Evolutionary conservation across 148 eudicot genomes (phyloP), one percentile per base, ranked within the genome.

Genomic region (Vaccinium vitisidaea): DNA sequence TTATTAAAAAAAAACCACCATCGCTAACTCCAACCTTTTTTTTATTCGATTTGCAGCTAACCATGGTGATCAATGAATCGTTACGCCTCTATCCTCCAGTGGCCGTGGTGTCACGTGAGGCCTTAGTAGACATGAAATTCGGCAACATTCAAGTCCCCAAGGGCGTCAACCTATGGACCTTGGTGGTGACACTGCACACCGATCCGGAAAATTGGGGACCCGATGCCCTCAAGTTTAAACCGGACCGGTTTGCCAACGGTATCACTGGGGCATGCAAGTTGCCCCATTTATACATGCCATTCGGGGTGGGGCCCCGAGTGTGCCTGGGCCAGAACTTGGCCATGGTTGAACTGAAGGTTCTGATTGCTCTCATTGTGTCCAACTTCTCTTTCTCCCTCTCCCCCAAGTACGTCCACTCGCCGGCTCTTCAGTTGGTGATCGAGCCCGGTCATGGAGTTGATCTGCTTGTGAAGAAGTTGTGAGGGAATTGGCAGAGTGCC

Each of bases 21-120:
- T 59, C 10, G 19, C 65, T 53, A 9, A 13, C 55, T 50, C 9
- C 2, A 11, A 2, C 16, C 16, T 48, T 11, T 48, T 48, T 48
- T 48, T 18, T 16, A 8, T 30, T 2, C 21, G 48, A 12, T 53
- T 52, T 76, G 58, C 81, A 59, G 85, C 55, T 76, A 18, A 39
- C 85, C 0, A 84, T 84, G 85, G 85, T 84, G 55, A 58, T 84
- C 13, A 43, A 84, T 2, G 85, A 84, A 46, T 8, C 81, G 0
- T 52, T 77, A 3, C 85, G 81, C 9, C 81, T 84, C 9, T 84
- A 84, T 6, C 85, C 85, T 8, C 55, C 85, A n/a, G 85, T 23
- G 7, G 5, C 74, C 1, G 30, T 75, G 2, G 11, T 83, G 6
- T 23, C 80, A 0, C 75, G 79, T 2, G 84, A 70, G 75, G 78